Evolutionary conservation across 495 filamentous ascomycete genomes (phyloP).

Genomic region (Coniosporium apollinis): DNA sequence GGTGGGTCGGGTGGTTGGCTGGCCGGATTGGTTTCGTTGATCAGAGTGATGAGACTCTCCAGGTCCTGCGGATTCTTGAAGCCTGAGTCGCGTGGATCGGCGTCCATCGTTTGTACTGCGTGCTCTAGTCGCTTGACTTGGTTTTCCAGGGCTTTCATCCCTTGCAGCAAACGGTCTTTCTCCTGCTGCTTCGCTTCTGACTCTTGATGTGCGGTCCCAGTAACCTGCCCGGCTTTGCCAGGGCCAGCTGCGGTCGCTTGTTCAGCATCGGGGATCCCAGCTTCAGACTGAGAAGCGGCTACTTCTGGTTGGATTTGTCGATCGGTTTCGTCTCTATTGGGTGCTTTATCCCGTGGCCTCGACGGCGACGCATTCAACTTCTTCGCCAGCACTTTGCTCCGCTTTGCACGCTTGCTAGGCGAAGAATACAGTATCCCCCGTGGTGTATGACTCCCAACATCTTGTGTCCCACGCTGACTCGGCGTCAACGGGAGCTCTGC

Average conservation of each 20-base stretch:
- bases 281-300: conserved; percentile 6
- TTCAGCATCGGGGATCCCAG: conserved; percentile 4
- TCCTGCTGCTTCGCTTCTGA: background rate
- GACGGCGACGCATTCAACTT: conserved; percentile 6
- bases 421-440: conserved; percentile 14
- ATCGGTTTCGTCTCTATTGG: background rate
- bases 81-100: no score
- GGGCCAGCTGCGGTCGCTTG: background rate
- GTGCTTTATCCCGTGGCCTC: conserved; percentile 1
- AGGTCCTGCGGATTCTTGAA: no score
- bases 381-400: conserved; percentile 4
- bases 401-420: conserved; percentile 11
- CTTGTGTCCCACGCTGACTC: background rate
- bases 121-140: no score
- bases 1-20: background rate
- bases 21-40: background rate
- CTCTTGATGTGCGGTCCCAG: background rate
- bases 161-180: no score
- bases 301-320: background rate
- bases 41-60: no score
- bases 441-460: conserved; percentile 10
- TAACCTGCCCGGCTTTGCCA: background rate
- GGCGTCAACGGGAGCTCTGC: conserved; percentile 11
- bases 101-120: no score
- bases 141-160: no score